phyloP scores from a whole-genome alignment of 208 protist genomes.

The Leishmania martiniquensis region DNA sequence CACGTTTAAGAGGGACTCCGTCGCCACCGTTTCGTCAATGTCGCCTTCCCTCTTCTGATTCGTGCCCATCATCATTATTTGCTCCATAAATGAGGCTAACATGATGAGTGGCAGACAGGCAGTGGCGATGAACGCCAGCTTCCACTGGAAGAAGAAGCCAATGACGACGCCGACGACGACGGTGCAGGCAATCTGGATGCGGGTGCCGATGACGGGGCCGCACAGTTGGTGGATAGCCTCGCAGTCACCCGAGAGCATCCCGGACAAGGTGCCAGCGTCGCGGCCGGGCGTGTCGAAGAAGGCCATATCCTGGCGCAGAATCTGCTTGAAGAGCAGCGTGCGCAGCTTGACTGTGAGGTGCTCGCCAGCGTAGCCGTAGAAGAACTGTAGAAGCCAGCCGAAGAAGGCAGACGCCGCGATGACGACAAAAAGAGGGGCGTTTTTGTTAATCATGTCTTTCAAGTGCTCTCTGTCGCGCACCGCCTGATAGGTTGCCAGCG shows the following conservation, averaged over 20 bases:
- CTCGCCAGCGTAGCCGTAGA: slow-evolving; percentile 80
- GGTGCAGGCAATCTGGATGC: slow-evolving; percentile 54
- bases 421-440: slow-evolving; percentile 58
- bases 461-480: slow-evolving; percentile 38
- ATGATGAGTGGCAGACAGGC: slow-evolving; percentile 64
- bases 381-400: slow-evolving; percentile 56
- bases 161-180: slow-evolving; percentile 59
- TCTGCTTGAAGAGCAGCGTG: slow-evolving; percentile 61
- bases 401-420: slow-evolving; percentile 39
- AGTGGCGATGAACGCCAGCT: slow-evolving; percentile 62
- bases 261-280: slow-evolving; percentile 68
- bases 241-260: slow-evolving; percentile 82
- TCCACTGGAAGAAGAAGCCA: slow-evolving; percentile 73
- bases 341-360: slow-evolving; percentile 69
- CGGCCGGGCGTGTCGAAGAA: slow-evolving; percentile 83
- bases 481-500: slow-evolving; percentile 36
- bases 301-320: slow-evolving; percentile 83
- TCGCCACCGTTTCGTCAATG: slow-evolving; percentile 58
- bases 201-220: slow-evolving; percentile 63
- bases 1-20: slow-evolving; percentile 73
- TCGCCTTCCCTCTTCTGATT: slow-evolving; percentile 45
- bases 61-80: slow-evolving; percentile 51
- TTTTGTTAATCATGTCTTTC: slow-evolving; percentile 45
- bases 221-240: slow-evolving; percentile 82
- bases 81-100: slow-evolving; percentile 32